Percentiles rank a stretch among this genome's conserved stretches.
Conservation (phyloP, 2,329 filamentous ascomycete genomes). For the Hypoxylon sp. region DNA sequence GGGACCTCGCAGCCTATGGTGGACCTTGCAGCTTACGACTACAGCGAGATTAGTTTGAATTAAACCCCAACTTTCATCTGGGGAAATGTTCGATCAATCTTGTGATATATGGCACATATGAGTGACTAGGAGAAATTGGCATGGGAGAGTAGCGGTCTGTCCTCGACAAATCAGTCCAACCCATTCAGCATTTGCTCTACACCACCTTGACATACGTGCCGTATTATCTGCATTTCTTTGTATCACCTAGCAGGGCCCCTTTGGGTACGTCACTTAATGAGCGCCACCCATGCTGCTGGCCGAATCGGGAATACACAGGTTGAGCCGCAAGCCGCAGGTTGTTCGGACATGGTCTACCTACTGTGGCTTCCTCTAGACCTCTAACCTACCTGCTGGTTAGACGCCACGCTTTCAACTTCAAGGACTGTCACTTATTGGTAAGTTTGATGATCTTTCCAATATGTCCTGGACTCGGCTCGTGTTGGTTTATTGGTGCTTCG, state of each 20-base stretch:
- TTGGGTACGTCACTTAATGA: slow-evolving; percentile 1
- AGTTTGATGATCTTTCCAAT: not conserved
- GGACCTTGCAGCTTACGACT: slow-evolving; percentile 11
- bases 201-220: slow-evolving; percentile 1
- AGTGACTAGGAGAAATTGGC: slow-evolving; percentile 2
- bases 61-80: slow-evolving; percentile 13
- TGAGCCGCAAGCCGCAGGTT: not conserved
- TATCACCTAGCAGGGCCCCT: not conserved
- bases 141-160: slow-evolving; percentile 26
- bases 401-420: not conserved
- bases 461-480: not conserved
- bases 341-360: not conserved
- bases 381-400: not conserved
- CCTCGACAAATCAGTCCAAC: slow-evolving; percentile 16
- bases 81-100: slow-evolving; percentile 14
- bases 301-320: not conserved
- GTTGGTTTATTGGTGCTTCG: not conserved
- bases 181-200: not conserved
- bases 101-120: slow-evolving; percentile 19
- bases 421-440: not conserved
- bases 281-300: not conserved
- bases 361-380: not conserved
- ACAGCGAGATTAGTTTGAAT: slow-evolving; percentile 1
- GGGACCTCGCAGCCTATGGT: slow-evolving; percentile 14
- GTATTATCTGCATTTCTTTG: not conserved